Evolutionary conservation across 805 yeast species (phyloP), one percentile per base, ranked within the genome.

Genomic region (Nematodospora valgi): DNA sequence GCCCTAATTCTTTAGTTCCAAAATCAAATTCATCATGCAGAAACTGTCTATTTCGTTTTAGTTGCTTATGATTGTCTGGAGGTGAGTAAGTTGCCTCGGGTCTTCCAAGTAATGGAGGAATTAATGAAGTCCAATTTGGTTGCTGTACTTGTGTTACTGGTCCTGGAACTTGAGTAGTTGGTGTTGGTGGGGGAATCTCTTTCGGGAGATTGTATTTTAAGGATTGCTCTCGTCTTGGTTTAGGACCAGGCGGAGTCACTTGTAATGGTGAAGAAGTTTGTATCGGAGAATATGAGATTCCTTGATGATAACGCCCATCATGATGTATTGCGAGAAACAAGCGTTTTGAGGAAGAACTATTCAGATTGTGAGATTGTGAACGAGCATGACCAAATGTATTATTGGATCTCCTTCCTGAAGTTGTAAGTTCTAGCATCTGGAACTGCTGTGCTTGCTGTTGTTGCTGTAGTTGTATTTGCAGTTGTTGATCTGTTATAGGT

Each of bases 21-120:
- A 27, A 27, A 27, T 16, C 18, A 11, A 27, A 27, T 27, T 27
- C 30, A 18, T 27, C 30, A 15, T n/a, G n/a, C n/a, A n/a, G n/a
- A n/a, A 21, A 21, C 7, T 21, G 9, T 21, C 23, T 21, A 21
- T 21, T 21, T 21, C 10, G 23, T 21, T 21, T 21, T 21, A 21
- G 23, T 21, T 21, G 23, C 7, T 21, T 7, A 8, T 8, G 10
- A 21, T 10, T 26, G 11, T 26, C 37, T 3, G 46, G 37, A 19
- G 41, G 37, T 10, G 56, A 51, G 26, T 40, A 44, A 9, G 49
- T 12, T 5, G 34, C 4, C 8, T 21, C 14, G 9, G 3, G 34
- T 30, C 4, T 4, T 22, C 16, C 21, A 10, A 59, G 60, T 47
- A 58, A 40, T 10, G 66, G 68, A n/a, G 68, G 66, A 14, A 61